Evolutionary conservation across 345 rosid species (phyloP), one percentile per base, ranked within the genome.

Genomic region (Sisymbrium altissimum): DNA sequence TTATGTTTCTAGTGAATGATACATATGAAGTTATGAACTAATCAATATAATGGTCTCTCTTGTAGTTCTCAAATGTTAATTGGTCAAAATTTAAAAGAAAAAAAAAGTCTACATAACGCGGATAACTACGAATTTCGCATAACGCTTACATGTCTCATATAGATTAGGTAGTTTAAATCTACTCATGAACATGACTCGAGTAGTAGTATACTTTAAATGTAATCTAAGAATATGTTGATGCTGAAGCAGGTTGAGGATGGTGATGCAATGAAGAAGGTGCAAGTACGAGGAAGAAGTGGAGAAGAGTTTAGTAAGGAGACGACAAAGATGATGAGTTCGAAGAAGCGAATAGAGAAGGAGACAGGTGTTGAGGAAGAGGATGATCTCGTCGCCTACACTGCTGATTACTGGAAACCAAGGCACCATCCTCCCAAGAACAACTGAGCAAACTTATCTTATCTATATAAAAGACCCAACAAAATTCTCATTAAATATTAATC

Each of bases 341-440:
- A 50, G 65, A 68, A 49, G n/a, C 21, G 33, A 68, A 23, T 67
- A 50, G 68, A 66, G 56, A 58, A 66, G 63, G 68, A 49, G 52
- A 17, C 55, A 57, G 30, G 23, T 66, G 68, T 11, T 60, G 66
- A 78, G 65, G 82, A 71, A 59, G 68, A 79, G 4, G 78, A 71
- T 36, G 89, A 82, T 66, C 84, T 89, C 62, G 87, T 84, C n/a
- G 87, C 87, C 71, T 87, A 81, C 69, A 86, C 71, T 78, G 89
- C 87, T 40, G 97, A 91, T 81, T 91, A 91, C 73, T 84, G 79
- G 83, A 41, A 78, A 49, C 86, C 93, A 25, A 87, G 88, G 76
- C 95, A 85, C 71, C 97, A 89, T 74, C 95, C 97, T 40, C 95
- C 97, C 25, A 89, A 86, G 84, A 85, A 91, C 59, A 89, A 91